A percentile compares a stretch with the other conserved stretches of the same genome.
Conservation (phyloP, 306 rosid genomes). For the Sindora glabra region DNA sequence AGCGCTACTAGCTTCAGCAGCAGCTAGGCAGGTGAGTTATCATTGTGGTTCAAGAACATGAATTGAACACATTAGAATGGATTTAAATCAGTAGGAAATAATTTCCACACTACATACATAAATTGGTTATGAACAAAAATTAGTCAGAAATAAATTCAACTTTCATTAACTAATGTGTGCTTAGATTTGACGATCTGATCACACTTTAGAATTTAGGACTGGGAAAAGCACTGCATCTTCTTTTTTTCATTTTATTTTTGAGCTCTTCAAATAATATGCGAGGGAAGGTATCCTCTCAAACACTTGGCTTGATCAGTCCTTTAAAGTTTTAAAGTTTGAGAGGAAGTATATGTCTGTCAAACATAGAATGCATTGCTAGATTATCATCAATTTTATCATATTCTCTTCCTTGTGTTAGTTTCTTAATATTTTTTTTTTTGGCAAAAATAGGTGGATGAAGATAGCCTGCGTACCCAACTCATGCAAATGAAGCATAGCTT, state of each 20-base stretch:
- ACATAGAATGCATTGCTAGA: not conserved
- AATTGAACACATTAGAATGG: not conserved
- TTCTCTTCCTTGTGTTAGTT: not conserved
- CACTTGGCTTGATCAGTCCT: not conserved
- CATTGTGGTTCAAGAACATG: conserved; percentile 2
- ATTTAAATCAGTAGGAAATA: too few relatives aligned
- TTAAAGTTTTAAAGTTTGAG: not conserved
- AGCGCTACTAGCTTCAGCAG: conserved; percentile 55
- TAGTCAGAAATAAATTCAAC: too few relatives aligned
- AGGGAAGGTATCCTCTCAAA: not conserved
- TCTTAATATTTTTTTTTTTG: conserved; percentile 24
- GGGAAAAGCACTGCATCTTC: not conserved
- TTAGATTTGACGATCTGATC: too few relatives aligned
- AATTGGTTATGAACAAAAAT: too few relatives aligned
- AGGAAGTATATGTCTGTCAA: not conserved
- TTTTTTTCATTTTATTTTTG: not conserved
- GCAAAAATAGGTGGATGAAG: conserved; percentile 65
- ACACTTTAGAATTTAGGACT: too few relatives aligned
- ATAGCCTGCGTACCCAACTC: conserved; percentile 73
- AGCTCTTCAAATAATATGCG: too few relatives aligned
- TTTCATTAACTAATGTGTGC: too few relatives aligned
- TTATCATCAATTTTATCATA: too few relatives aligned
- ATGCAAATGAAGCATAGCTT: conserved; percentile 62
- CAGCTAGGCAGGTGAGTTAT: conserved; percentile 71
- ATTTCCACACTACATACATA: too few relatives aligned